phyloP scores from a whole-genome alignment of 2,329 filamentous ascomycete species.

The Penicillium verrucosum region DNA sequence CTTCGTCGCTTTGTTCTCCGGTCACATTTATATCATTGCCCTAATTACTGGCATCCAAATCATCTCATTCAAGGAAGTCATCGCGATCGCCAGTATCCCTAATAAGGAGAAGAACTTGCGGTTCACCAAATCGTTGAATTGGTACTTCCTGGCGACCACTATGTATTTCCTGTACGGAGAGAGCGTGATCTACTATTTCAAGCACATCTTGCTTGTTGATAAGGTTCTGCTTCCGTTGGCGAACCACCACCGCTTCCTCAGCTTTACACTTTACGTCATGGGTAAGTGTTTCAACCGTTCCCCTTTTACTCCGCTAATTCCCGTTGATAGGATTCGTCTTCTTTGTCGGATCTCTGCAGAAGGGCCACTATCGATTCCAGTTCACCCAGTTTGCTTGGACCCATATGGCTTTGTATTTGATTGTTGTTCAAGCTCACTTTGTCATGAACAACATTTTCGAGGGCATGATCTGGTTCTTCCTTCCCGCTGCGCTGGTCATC shows the following conservation, averaged over 20 bases:
- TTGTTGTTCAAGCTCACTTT: slow-evolving; percentile 96
- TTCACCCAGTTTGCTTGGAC: slow-evolving; percentile 99
- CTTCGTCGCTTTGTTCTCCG: slow-evolving; percentile 88
- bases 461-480: slow-evolving; percentile 99
- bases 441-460: slow-evolving; percentile 99
- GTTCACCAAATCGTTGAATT: slow-evolving; percentile 95
- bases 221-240: slow-evolving; percentile 88
- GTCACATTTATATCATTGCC: slow-evolving; percentile 94
- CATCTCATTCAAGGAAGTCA: slow-evolving; percentile 98
- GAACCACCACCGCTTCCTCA: slow-evolving; percentile 97
- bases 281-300: slow-evolving; percentile 55
- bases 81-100: slow-evolving; percentile 92
- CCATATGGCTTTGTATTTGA: slow-evolving; percentile 97
- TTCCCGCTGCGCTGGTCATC: slow-evolving; percentile 90
- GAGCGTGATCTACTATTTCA: slow-evolving; percentile 99
- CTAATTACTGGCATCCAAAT: slow-evolving; percentile 93
- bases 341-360: slow-evolving; percentile 91
- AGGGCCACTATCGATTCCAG: slow-evolving; percentile 96
- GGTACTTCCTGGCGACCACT: slow-evolving; percentile 97
- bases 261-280: slow-evolving; percentile 96
- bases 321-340: slow-evolving; percentile 78
- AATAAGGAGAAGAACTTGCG: slow-evolving; percentile 85
- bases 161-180: slow-evolving; percentile 99
- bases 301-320: slow-evolving; percentile 11
- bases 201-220: slow-evolving; percentile 95